Evolutionary conservation across 352 stramenopile genomes (phyloP).

Genomic region (Globisporangium ultimum): DNA sequence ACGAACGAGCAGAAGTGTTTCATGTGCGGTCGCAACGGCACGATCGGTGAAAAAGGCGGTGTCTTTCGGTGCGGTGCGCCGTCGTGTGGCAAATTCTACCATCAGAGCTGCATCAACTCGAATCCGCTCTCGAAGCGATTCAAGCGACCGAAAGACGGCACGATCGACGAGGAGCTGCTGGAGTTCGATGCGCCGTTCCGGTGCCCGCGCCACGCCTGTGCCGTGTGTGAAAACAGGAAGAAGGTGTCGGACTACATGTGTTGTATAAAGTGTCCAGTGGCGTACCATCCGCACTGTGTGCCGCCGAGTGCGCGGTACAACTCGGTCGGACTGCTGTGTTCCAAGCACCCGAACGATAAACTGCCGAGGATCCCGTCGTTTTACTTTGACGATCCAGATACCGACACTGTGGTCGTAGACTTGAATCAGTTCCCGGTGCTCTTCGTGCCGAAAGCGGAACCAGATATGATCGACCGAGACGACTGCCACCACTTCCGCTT

Average conservation of each 20-base stretch:
- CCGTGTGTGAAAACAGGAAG: slow-evolving; percentile 76
- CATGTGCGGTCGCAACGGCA: slow-evolving; percentile 84
- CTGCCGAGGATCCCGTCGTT: slow-evolving; percentile 77
- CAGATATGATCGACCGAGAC: slow-evolving; percentile 33
- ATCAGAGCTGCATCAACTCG: slow-evolving; percentile 69
- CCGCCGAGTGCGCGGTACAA: slow-evolving; percentile 90
- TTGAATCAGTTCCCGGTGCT: slow-evolving; percentile 76
- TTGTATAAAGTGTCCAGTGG: slow-evolving; percentile 90
- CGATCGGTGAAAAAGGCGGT: slow-evolving; percentile 82
- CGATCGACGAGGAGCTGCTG: slow-evolving; percentile 39
- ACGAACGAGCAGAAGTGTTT: slow-evolving; percentile 88
- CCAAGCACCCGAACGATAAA: slow-evolving; percentile 73
- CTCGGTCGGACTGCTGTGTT: slow-evolving; percentile 89
- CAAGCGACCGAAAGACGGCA: slow-evolving; percentile 24
- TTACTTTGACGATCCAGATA: slow-evolving; percentile 58
- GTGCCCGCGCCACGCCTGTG: slow-evolving; percentile 87
- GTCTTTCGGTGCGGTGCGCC: slow-evolving; percentile 68
- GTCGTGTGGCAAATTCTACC: slow-evolving; percentile 83
- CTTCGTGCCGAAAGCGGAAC: slow-evolving; percentile 69
- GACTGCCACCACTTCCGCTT: slow-evolving; percentile 84
- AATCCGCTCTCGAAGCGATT: slow-evolving; percentile 57
- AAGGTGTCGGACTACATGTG: slow-evolving; percentile 78
- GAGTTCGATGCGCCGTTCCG: slow-evolving; percentile 79
- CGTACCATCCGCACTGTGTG: slow-evolving; percentile 93
- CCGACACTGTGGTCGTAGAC: slow-evolving; percentile 75